phyloP scores from a whole-genome alignment of 139 green algal genomes.

The Picocystis salinarum region DNA sequence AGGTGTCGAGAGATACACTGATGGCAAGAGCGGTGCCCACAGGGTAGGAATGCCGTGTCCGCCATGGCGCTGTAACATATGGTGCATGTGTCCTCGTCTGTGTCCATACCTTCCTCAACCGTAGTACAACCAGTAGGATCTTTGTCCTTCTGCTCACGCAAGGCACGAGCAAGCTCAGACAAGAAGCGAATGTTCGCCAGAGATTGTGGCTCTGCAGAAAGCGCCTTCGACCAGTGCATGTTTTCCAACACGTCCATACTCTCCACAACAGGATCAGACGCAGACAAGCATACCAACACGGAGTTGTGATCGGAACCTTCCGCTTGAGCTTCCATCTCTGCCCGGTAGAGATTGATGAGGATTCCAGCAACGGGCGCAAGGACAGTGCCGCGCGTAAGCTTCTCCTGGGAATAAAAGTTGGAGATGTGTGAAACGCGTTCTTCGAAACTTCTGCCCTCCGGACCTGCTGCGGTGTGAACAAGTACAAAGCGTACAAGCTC shows the following conservation, averaged over 20 bases:
- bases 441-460: constrained; percentile 20
- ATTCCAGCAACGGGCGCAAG: constrained; percentile 34
- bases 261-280: constrained; percentile 4
- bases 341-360: constrained; percentile 23
- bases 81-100: constrained; percentile 13
- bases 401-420: constrained; percentile 6
- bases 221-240: too few relatives aligned
- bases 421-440: not conserved
- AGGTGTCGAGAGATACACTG: constrained; percentile 14
- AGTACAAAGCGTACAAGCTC: constrained; percentile 61
- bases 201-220: too few relatives aligned
- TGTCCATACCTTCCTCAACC: constrained; percentile 8
- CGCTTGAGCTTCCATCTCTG: not conserved
- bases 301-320: constrained; percentile 9
- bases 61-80: constrained; percentile 10
- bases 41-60: constrained; percentile 9
- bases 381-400: constrained; percentile 16
- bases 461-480: constrained; percentile 33
- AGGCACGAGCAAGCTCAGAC: too few relatives aligned
- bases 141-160: too few relatives aligned
- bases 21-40: constrained; percentile 5
- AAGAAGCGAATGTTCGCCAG: too few relatives aligned
- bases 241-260: constrained; percentile 5
- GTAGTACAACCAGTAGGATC: too few relatives aligned
- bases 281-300: constrained; percentile 4